phyloP scores from a whole-genome alignment of 2,329 filamentous ascomycete genomes.

The Clarireedia monteithiana region DNA sequence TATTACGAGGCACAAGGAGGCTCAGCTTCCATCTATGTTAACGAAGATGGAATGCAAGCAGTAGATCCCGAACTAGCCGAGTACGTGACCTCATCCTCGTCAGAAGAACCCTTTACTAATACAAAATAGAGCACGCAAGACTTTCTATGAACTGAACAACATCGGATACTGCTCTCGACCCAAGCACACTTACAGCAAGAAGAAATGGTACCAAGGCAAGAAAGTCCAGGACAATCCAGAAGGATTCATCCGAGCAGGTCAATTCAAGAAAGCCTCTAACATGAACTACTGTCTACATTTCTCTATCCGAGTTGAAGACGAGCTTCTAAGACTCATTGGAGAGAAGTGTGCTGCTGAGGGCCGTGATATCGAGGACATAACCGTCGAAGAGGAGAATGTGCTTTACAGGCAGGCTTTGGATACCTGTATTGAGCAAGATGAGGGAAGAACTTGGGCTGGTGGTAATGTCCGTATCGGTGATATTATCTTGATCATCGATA shows the following conservation, averaged over 20 bases:
- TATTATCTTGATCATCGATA: constrained; percentile 60
- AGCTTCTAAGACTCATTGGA: constrained; percentile 32
- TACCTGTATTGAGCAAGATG: constrained; percentile 41
- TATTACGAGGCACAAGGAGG: constrained; percentile 54
- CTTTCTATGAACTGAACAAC: constrained; percentile 48
- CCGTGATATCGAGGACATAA: constrained; percentile 11
- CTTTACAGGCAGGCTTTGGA: constrained; percentile 41
- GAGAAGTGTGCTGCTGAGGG: not conserved
- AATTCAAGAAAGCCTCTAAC: constrained; percentile 69
- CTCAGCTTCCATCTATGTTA: constrained; percentile 58
- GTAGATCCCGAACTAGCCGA: constrained; percentile 21
- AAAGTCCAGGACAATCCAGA: constrained; percentile 8
- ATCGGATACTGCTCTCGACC: constrained; percentile 50
- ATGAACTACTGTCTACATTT: constrained; percentile 56
- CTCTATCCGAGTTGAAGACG: constrained; percentile 32
- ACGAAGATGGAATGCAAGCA: constrained; percentile 61
- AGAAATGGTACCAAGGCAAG: constrained; percentile 10
- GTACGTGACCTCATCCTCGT: constrained; percentile 5
- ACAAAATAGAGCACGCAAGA: constrained; percentile 35
- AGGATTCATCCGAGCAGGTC: constrained; percentile 47
- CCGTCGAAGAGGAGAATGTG: constrained; percentile 33
- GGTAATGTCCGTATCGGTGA: constrained; percentile 55
- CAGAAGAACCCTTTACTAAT: too few species aligned
- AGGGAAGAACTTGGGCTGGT: constrained; percentile 48
- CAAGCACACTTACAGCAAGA: constrained; percentile 22